These are phyloP conservation scores for Effrenium voratum DNA, from an alignment of 73 alveolate species.

Conservation along the genomic window DNA sequence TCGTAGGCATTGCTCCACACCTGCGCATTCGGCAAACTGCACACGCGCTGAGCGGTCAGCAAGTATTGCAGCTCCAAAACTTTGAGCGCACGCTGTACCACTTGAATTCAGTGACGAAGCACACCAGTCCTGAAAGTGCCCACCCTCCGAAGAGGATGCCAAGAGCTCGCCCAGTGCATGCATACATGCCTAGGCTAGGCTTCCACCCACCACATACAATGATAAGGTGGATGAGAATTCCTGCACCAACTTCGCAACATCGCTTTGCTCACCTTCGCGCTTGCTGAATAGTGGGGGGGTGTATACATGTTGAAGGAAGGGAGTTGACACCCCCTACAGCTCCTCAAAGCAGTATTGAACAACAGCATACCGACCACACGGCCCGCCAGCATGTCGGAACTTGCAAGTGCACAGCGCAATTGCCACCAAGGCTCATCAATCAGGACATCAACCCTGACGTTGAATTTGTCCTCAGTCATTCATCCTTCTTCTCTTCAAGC, in stretches of 20 bases:
- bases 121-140: conserved; percentile 16
- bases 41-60: too few species aligned
- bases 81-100: too few species aligned
- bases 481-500: too few species aligned
- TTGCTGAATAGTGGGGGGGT: not conserved
- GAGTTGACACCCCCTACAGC: too few species aligned
- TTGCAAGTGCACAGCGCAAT: not conserved
- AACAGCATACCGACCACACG: not conserved
- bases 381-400: not conserved
- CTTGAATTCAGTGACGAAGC: too few species aligned
- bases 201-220: too few species aligned
- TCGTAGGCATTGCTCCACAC: too few species aligned
- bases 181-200: conserved; percentile 9
- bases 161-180: conserved; percentile 43
- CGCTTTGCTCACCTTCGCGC: not conserved
- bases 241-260: not conserved
- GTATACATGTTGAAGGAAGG: too few species aligned
- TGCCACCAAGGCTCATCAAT: conserved; percentile 54
- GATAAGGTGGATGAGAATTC: not conserved
- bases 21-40: too few species aligned
- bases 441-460: conserved; percentile 70
- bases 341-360: not conserved
- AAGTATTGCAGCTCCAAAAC: too few species aligned
- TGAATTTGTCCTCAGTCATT: conserved; percentile 75
- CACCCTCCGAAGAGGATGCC: conserved; percentile 14